These are phyloP conservation scores for Viola pubescens DNA, from an alignment of 441 rosid genomes.

Conservation along the genomic window DNA sequence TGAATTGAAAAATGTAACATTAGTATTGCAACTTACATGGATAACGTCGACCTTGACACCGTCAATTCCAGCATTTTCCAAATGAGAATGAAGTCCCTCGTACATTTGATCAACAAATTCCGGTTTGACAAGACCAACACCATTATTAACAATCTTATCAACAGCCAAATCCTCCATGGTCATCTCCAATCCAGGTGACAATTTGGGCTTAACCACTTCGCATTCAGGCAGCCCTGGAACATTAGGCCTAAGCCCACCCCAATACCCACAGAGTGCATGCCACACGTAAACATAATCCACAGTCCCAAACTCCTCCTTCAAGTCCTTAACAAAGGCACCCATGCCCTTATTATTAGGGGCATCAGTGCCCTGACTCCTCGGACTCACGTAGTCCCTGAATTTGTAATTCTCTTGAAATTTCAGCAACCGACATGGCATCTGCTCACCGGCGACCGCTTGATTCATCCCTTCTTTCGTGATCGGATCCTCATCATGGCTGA, in stretches of 20 bases:
- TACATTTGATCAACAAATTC: constrained; percentile 49
- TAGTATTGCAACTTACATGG: constrained; percentile 46
- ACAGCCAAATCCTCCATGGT: constrained; percentile 91
- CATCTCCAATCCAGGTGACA: constrained; percentile 54
- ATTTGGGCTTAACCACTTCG: constrained; percentile 37
- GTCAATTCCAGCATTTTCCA: constrained; percentile 62
- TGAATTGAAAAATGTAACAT: too few relatives aligned
- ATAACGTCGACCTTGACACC: constrained; percentile 97
- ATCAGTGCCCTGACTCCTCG: constrained; percentile 7
- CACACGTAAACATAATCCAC: constrained; percentile 81
- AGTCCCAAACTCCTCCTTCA: constrained; percentile 65
- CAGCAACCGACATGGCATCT: constrained; percentile 81
- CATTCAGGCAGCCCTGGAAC: constrained; percentile 56
- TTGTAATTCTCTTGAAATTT: constrained; percentile 80
- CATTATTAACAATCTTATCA: constrained; percentile 61
- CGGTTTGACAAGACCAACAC: constrained; percentile 67
- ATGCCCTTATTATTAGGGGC: constrained; percentile 38
- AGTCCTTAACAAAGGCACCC: constrained; percentile 68
- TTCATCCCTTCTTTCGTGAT: constrained; percentile 67
- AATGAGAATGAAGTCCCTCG: constrained; percentile 75
- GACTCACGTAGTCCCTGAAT: constrained; percentile 60
- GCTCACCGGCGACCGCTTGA: constrained; percentile 71
- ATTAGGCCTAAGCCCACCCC: constrained; percentile 82
- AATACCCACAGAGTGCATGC: constrained; percentile 91
- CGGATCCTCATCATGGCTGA: constrained; percentile 50